Evolutionary conservation across 2,329 filamentous ascomycete species (phyloP).

Genomic region (Spiromastix sp.): DNA sequence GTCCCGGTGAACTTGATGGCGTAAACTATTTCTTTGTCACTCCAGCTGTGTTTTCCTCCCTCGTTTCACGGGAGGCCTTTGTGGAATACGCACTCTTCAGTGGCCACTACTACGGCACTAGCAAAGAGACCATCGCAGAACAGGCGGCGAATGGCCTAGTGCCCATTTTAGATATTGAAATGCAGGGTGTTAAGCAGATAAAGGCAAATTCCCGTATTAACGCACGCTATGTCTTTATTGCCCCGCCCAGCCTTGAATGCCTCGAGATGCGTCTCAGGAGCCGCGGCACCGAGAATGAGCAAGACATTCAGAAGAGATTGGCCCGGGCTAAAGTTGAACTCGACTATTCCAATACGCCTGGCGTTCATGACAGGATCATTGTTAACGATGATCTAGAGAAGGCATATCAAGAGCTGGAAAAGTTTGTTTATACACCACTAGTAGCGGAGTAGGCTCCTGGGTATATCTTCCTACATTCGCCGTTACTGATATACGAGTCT

Average conservation of each 20-base stretch:
- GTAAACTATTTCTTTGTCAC: slow-evolving; percentile 66
- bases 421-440: slow-evolving; percentile 20
- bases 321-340: slow-evolving; percentile 59
- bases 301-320: slow-evolving; percentile 54
- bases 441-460: too few relatives aligned
- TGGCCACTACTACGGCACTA: slow-evolving; percentile 71
- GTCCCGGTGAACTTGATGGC: slow-evolving; percentile 62
- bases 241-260: slow-evolving; percentile 59
- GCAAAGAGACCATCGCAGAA: slow-evolving; percentile 35
- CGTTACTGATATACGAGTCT: too few relatives aligned
- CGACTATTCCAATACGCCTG: slow-evolving; percentile 54
- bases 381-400: slow-evolving; percentile 50
- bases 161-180: slow-evolving; percentile 82
- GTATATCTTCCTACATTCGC: too few relatives aligned
- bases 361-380: slow-evolving; percentile 51
- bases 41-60: slow-evolving; percentile 49
- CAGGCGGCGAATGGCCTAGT: slow-evolving; percentile 33
- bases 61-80: slow-evolving; percentile 56
- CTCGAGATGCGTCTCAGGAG: slow-evolving; percentile 62
- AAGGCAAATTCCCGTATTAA: slow-evolving; percentile 54
- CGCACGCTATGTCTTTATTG: slow-evolving; percentile 69
- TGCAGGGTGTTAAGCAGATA: slow-evolving; percentile 81
- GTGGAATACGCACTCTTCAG: slow-evolving; percentile 75
- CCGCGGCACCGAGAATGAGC: slow-evolving; percentile 61
- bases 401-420: slow-evolving; percentile 40